A percentile compares a stretch with the other conserved stretches of the same genome.
Conservation (phyloP, 2,329 filamentous ascomycete genomes). For the Apiospora marii region DNA sequence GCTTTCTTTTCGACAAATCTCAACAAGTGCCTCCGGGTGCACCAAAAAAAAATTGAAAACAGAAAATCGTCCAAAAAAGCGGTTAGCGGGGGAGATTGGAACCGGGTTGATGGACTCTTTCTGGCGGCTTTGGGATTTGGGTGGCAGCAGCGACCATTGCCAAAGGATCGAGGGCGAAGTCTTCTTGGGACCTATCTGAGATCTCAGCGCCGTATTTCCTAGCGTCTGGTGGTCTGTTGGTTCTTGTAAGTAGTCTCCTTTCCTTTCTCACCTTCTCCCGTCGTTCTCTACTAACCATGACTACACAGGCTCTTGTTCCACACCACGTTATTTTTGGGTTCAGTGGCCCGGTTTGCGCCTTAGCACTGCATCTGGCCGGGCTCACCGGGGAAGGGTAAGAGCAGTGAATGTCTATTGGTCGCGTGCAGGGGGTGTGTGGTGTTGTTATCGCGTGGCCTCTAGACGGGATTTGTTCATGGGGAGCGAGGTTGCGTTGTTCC, state of each 20-base stretch:
- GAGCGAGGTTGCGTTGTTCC: slow-evolving; percentile 15
- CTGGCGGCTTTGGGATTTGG: slow-evolving; percentile 5
- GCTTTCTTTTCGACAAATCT: neutral
- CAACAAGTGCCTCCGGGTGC: neutral
- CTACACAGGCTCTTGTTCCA: neutral
- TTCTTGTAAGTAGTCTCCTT: neutral
- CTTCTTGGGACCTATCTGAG: neutral
- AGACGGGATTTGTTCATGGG: neutral
- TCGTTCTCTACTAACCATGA: neutral
- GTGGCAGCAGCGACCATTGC: slow-evolving; percentile 14
- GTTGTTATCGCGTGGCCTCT: slow-evolving; percentile 1
- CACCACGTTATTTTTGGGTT: neutral
- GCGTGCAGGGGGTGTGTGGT: neutral
- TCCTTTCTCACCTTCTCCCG: neutral
- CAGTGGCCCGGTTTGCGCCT: neutral
- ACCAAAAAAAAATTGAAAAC: slow-evolving; percentile 11
- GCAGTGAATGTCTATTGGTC: slow-evolving; percentile 4
- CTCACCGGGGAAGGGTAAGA: neutral
- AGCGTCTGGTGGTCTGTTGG: neutral
- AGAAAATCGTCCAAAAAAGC: slow-evolving; percentile 20
- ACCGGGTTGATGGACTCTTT: slow-evolving; percentile 6
- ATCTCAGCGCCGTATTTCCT: slow-evolving; percentile 11
- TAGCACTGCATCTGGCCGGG: neutral
- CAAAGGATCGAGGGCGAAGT: slow-evolving; percentile 10
- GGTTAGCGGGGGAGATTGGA: slow-evolving; percentile 11